These are phyloP conservation scores for Pelargonium australe DNA, from an alignment of 441 rosid species.

Conservation along the genomic window DNA sequence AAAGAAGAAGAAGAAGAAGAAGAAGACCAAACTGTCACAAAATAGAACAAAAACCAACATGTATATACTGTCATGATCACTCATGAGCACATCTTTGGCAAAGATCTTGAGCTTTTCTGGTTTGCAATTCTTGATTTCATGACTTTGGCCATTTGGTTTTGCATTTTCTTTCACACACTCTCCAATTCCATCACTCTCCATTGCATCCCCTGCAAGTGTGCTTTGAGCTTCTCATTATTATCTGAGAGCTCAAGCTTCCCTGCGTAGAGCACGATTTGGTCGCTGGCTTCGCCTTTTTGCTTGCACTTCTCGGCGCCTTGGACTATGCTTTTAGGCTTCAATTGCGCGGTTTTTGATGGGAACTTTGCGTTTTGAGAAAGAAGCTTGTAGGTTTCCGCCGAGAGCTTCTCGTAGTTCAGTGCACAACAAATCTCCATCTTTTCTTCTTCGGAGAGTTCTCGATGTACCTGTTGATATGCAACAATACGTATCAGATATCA, in stretches of 20 bases:
- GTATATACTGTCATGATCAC: background rate
- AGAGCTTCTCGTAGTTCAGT: conserved; percentile 40
- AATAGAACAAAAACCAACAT: no score
- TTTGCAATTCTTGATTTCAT: conserved; percentile 23
- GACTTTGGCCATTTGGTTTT: conserved; percentile 21
- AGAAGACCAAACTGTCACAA: no score
- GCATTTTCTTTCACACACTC: background rate
- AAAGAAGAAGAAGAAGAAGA: no score
- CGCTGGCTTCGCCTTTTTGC: background rate
- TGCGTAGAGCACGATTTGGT: conserved; percentile 22
- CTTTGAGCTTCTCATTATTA: conserved; percentile 21
- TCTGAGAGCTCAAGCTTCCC: conserved; percentile 13
- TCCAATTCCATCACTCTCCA: conserved; percentile 16
- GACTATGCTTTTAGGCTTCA: background rate
- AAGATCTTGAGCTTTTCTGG: conserved; percentile 24
- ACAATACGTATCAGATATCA: no score
- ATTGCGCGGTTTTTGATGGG: conserved; percentile 26
- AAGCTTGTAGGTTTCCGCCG: conserved; percentile 28
- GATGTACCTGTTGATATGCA: conserved; percentile 36
- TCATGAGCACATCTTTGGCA: conserved; percentile 33
- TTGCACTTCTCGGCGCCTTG: background rate
- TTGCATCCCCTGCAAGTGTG: conserved; percentile 15
- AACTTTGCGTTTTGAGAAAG: conserved; percentile 33
- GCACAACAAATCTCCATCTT: conserved; percentile 33
- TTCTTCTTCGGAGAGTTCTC: conserved; percentile 27